phyloP scores from a whole-genome alignment of 257 asterid genomes.

The Nicotiana noctiflora region DNA sequence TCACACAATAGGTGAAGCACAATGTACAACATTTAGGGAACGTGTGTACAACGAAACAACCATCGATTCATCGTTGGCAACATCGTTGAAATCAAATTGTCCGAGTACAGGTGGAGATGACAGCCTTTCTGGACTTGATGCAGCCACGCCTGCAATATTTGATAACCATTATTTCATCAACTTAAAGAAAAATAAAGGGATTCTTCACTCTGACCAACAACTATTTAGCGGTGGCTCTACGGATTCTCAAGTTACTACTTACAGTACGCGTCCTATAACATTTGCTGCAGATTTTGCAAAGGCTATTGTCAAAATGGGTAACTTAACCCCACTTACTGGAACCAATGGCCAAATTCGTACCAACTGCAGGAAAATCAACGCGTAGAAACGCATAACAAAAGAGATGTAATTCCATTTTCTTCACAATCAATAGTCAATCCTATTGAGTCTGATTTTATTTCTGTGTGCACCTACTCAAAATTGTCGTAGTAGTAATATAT shows the following conservation, averaged over 20 bases:
- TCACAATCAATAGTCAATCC: no score
- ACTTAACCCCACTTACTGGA: conserved; percentile 45
- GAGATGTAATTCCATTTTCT: no score
- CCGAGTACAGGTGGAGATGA: conserved; percentile 43
- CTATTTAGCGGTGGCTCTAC: conserved; percentile 50
- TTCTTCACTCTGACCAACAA: conserved; percentile 62
- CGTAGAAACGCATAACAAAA: no score
- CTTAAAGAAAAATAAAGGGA: conserved; percentile 34
- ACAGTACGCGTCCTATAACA: conserved; percentile 17
- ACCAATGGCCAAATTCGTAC: conserved; percentile 42
- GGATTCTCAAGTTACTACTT: conserved; percentile 31
- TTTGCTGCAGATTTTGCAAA: conserved; percentile 43
- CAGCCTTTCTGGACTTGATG: conserved; percentile 39
- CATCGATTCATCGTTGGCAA: conserved; percentile 45
- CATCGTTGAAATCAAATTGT: conserved; percentile 43
- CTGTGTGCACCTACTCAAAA: not conserved
- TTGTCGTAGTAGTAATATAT: not conserved
- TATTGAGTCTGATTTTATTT: no score
- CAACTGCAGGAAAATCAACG: conserved; percentile 46
- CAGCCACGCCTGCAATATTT: conserved; percentile 30
- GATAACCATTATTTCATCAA: conserved; percentile 45
- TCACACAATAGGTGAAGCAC: conserved; percentile 61
- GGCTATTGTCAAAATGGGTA: conserved; percentile 58
- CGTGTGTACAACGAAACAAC: conserved; percentile 54
- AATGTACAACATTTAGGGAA: conserved; percentile 39